Evolutionary conservation across 2,329 filamentous ascomycete species (phyloP).

Genomic region (Leptographium radiaticola): DNA sequence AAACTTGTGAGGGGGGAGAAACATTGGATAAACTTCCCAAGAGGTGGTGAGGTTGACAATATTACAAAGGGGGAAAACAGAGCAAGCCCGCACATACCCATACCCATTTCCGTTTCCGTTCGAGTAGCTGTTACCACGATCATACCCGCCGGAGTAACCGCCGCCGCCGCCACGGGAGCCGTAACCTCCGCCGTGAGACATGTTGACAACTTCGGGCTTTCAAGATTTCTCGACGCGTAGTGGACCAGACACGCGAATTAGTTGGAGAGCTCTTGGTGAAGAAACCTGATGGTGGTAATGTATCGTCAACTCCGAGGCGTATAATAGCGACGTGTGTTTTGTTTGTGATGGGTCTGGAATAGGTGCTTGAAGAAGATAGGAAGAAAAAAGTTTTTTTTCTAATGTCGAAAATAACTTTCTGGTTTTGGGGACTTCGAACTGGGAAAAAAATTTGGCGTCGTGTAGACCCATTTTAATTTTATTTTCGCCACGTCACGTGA

Average conservation of each 20-base stretch:
- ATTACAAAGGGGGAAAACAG: not conserved
- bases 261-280: too few species aligned
- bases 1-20: not conserved
- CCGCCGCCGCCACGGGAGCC: constrained; percentile 27
- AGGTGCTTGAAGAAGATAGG: not conserved
- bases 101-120: constrained; percentile 5
- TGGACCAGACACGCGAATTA: not conserved
- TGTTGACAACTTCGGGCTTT: constrained; percentile 15
- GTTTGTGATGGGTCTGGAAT: not conserved
- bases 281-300: too few species aligned
- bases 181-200: constrained; percentile 33
- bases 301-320: not conserved
- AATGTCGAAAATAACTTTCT: not conserved
- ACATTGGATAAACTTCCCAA: not conserved
- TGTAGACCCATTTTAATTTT: constrained; percentile 1
- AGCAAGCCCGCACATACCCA: not conserved
- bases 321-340: not conserved
- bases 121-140: constrained; percentile 24
- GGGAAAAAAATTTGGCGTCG: not conserved
- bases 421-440: not conserved
- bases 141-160: constrained; percentile 16
- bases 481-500: constrained; percentile 10
- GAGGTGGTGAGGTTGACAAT: not conserved
- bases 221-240: not conserved
- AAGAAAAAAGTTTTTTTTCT: not conserved